phyloP scores from a whole-genome alignment of 192 early-diverging fungal species.

The Podila horticola region DNA sequence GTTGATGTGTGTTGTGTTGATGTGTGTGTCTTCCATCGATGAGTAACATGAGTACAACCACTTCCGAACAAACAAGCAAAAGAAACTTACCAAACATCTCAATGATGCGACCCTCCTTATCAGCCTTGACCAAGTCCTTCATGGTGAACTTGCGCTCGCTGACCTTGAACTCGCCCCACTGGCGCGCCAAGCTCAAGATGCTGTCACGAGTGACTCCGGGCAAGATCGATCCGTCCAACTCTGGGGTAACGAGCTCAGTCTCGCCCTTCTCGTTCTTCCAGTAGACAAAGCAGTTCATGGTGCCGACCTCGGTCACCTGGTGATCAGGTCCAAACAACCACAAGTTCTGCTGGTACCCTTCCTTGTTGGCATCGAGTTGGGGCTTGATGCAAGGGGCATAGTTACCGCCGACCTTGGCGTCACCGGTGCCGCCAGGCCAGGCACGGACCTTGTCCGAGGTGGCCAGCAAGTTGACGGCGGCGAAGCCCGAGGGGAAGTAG shows the following conservation, averaged over 20 bases:
- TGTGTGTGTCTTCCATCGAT: neutral
- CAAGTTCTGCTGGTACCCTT: constrained; percentile 94
- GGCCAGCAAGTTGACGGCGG: constrained; percentile 86
- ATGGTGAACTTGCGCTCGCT: constrained; percentile 86
- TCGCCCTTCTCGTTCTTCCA: constrained; percentile 88
- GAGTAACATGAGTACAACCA: constrained; percentile 15
- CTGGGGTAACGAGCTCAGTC: constrained; percentile 89
- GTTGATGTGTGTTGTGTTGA: no score
- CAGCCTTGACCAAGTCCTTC: constrained; percentile 77
- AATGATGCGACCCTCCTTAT: constrained; percentile 81
- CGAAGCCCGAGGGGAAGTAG: constrained; percentile 96
- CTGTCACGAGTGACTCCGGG: constrained; percentile 97
- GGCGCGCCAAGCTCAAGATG: constrained; percentile 78
- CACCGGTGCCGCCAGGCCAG: constrained; percentile 95
- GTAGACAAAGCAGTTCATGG: constrained; percentile 95
- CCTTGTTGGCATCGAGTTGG: constrained; percentile 86
- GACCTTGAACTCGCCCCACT: constrained; percentile 92
- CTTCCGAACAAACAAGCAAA: neutral
- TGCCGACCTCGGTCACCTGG: constrained; percentile 94
- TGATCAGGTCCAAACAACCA: constrained; percentile 93
- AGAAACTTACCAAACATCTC: constrained; percentile 86
- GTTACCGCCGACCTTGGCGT: constrained; percentile 91
- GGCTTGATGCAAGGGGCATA: constrained; percentile 86
- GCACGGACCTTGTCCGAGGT: constrained; percentile 89
- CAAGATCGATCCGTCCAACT: constrained; percentile 93